Evolutionary conservation across 2,329 filamentous ascomycete species (phyloP).

Genomic region (Penicillium sclerotiorum): DNA sequence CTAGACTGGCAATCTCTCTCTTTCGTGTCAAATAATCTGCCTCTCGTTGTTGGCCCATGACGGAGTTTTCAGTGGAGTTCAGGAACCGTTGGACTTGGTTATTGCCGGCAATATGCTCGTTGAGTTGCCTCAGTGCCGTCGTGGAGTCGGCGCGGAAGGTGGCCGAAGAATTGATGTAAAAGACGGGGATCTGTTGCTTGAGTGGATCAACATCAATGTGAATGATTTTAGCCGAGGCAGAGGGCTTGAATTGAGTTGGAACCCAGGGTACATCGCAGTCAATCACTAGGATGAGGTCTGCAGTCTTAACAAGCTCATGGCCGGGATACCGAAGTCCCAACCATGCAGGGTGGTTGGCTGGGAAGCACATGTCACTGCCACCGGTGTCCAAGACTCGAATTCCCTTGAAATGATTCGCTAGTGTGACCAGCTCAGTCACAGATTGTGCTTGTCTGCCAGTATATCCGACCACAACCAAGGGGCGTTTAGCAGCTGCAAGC

Average conservation of each 20-base stretch:
- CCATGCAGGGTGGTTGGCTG: conserved; percentile 56
- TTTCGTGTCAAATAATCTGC: conserved; percentile 62
- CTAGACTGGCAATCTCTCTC: conserved; percentile 59
- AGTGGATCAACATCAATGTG: conserved; percentile 69
- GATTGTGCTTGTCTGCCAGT: conserved; percentile 50
- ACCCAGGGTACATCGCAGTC: conserved; percentile 96
- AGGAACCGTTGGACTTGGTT: conserved; percentile 48
- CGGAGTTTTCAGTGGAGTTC: conserved; percentile 41
- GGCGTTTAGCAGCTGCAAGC: conserved; percentile 50
- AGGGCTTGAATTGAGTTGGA: conserved; percentile 69
- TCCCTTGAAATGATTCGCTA: conserved; percentile 52
- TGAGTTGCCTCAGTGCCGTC: conserved; percentile 70
- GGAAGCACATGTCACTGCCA: conserved; percentile 57
- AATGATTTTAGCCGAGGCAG: conserved; percentile 59
- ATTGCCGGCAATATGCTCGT: conserved; percentile 58
- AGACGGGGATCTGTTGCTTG: conserved; percentile 73
- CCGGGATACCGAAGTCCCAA: conserved; percentile 73
- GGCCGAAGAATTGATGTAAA: conserved; percentile 67
- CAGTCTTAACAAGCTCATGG: conserved; percentile 71
- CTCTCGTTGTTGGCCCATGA: conserved; percentile 59
- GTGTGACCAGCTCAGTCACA: conserved; percentile 47
- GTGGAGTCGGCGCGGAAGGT: conserved; percentile 69
- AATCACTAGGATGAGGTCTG: conserved; percentile 81
- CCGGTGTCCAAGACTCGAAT: conserved; percentile 56
- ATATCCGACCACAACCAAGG: conserved; percentile 55